phyloP scores from a whole-genome alignment of 176 grass and related monocot genomes.

The Aechmea fasciata region DNA sequence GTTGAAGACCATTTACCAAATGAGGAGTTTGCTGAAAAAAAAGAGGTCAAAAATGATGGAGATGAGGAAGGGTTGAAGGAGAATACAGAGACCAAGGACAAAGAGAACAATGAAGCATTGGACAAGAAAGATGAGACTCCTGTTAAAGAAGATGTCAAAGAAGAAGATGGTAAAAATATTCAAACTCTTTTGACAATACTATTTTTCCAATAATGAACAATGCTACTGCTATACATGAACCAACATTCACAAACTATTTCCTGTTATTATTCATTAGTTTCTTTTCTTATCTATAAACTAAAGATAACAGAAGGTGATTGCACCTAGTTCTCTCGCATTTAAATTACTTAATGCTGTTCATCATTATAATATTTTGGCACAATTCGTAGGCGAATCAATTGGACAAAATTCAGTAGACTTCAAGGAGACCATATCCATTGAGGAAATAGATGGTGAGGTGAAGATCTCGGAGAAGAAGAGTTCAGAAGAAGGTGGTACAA shows the following conservation, averaged over 20 bases:
- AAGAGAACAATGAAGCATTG: not conserved
- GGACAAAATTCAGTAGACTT: slow-evolving; percentile 20
- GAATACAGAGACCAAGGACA: not conserved
- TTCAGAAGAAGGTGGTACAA: not conserved
- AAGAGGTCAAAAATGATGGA: not conserved
- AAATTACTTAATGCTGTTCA: slow-evolving; percentile 18
- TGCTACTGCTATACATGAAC: not conserved
- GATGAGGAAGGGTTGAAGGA: not conserved
- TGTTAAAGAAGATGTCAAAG: slow-evolving; percentile 1
- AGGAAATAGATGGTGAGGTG: slow-evolving; percentile 9
- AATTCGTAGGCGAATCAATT: slow-evolving; percentile 34
- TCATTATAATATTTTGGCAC: not conserved
- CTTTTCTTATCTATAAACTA: too few species aligned
- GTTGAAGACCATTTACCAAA: too few species aligned
- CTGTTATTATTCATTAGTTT: too few species aligned
- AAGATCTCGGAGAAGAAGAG: slow-evolving; percentile 16
- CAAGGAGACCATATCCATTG: slow-evolving; percentile 13
- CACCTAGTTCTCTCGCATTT: slow-evolving; percentile 6
- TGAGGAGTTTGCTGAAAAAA: not conserved
- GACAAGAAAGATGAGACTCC: not conserved
- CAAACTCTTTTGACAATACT: not conserved
- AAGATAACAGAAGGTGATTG: slow-evolving; percentile 1
- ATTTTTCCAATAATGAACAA: not conserved
- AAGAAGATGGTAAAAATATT: slow-evolving; percentile 16
- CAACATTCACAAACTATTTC: not conserved